These are phyloP conservation scores for Leccinellum rugosiceps DNA, from an alignment of 768 basidiomycete species.

Conservation along the genomic window DNA sequence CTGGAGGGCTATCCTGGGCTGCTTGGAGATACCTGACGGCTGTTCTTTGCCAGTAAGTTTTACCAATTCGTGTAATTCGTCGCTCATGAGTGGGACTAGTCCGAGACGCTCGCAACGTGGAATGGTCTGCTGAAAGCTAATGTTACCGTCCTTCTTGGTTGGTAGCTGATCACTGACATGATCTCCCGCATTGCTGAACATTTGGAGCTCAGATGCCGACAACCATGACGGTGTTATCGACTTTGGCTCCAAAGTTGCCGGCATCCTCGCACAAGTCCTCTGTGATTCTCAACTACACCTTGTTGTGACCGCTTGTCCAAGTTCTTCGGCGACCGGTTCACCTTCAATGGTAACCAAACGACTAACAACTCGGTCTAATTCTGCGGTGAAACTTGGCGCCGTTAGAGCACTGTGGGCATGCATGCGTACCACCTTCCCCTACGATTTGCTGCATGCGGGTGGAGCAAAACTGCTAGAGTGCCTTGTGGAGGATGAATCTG, in stretches of 20 bases:
- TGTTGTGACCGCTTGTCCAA: constrained; percentile 23
- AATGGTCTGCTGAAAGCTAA: constrained; percentile 51
- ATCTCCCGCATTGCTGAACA: constrained; percentile 1
- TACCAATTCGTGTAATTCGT: neutral
- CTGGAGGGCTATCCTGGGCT: constrained; percentile 48
- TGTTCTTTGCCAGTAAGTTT: constrained; percentile 49
- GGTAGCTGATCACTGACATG: constrained; percentile 32
- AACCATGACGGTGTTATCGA: constrained; percentile 38
- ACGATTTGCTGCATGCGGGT: constrained; percentile 38
- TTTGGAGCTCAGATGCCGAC: constrained; percentile 36
- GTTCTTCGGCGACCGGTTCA: constrained; percentile 7
- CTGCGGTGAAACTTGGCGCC: constrained; percentile 54
- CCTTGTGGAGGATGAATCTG: constrained; percentile 47
- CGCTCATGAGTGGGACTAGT: constrained; percentile 26
- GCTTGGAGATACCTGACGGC: constrained; percentile 45
- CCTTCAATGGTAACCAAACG: constrained; percentile 7
- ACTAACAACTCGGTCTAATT: constrained; percentile 31
- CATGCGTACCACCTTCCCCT: constrained; percentile 43
- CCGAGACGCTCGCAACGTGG: constrained; percentile 55
- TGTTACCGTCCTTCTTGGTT: constrained; percentile 49
- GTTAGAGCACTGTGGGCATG: constrained; percentile 57
- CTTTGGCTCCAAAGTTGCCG: constrained; percentile 40
- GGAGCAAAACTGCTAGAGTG: constrained; percentile 46
- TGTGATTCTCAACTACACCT: constrained; percentile 46
- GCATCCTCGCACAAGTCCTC: constrained; percentile 48